Base-by-base conservation (phyloP, 2,329 filamentous ascomycete genomes). In the Hirsutella thompsonii region DNA sequence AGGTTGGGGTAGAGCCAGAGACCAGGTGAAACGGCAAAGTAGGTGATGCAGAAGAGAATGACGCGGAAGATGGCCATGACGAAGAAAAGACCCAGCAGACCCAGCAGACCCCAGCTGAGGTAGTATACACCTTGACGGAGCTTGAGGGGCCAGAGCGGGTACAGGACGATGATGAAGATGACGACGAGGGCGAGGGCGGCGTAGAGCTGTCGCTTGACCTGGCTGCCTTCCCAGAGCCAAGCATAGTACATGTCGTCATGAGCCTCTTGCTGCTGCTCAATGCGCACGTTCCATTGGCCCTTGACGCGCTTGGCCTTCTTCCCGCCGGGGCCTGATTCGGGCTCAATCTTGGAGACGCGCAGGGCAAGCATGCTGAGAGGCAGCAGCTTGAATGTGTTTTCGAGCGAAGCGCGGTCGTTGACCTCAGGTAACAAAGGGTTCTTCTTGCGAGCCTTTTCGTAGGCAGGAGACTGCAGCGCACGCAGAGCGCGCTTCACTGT, bases 1-100 rank as follows among this genome's bases (percentile, higher is more conserved):
- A 98, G 68, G 58, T 98, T 98, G 38, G 92, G 92, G 66, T 90
- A 98, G 36, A 98, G 72, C 92, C 92, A 98, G n/a, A 98, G 71
- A 53, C 92, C 92, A 3, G 92, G 92, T 3, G 89, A 69, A 1
- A 78, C 71, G 14, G 74, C 71, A 56, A 96, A 94, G 63, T 94
- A 88, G 19, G 92, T 96, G 58, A 94, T 65, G 58, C 86, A 82
- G 69, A 98, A 98, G 21, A 98, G 70, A 46, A 98, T 94, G 42
- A 96, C 74, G 45, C 92, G 81, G 75, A 98, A 88, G 56, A 98
- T 94, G 5, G 90, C 84, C 92, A 98, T 96, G 56, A 79, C 77
- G 63, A 98, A 96, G 77, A 98, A 98, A 38, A 94, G 67, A 42
- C 85, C 92, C 36, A 98, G 76, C 23, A 96, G 69, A 35, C 86